Evolutionary conservation across 2,329 filamentous ascomycete genomes (phyloP).

Genomic region (Calonectria ilicicola): DNA sequence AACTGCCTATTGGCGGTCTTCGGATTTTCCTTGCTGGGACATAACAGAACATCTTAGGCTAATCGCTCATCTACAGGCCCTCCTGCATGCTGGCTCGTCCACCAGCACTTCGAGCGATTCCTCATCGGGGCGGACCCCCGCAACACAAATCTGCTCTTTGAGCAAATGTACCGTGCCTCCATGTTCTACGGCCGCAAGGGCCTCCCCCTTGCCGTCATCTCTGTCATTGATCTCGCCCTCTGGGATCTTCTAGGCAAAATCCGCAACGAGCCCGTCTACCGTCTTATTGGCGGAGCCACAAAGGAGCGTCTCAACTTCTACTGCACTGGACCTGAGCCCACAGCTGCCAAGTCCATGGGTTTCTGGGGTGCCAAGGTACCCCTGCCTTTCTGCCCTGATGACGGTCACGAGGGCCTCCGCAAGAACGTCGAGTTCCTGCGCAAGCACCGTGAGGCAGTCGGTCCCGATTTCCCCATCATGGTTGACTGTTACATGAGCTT

Average conservation of each 20-base stretch:
- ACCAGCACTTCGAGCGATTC: conserved; percentile 94
- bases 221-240: conserved; percentile 90
- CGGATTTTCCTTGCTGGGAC: neutral
- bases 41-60: neutral
- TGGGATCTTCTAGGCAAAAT: conserved; percentile 96
- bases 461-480: conserved; percentile 91
- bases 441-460: conserved; percentile 85
- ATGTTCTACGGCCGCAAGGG: conserved; percentile 98
- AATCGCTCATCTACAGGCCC: conserved; percentile 66
- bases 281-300: conserved; percentile 92
- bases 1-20: neutral
- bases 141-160: conserved; percentile 91
- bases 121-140: conserved; percentile 88
- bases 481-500: conserved; percentile 98
- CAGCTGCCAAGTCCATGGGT: conserved; percentile 84
- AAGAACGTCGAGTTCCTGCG: conserved; percentile 93
- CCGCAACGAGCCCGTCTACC: conserved; percentile 92
- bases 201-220: conserved; percentile 89
- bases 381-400: conserved; percentile 88
- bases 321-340: conserved; percentile 90
- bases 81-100: conserved; percentile 92
- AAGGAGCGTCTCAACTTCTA: conserved; percentile 89
- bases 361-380: conserved; percentile 94
- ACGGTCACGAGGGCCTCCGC: conserved; percentile 82
- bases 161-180: conserved; percentile 95